Percentiles rank a stretch among this genome's conserved stretches.
These are phyloP conservation scores for Salix viminalis DNA, from an alignment of 345 rosid species.

Conservation along the genomic window DNA sequence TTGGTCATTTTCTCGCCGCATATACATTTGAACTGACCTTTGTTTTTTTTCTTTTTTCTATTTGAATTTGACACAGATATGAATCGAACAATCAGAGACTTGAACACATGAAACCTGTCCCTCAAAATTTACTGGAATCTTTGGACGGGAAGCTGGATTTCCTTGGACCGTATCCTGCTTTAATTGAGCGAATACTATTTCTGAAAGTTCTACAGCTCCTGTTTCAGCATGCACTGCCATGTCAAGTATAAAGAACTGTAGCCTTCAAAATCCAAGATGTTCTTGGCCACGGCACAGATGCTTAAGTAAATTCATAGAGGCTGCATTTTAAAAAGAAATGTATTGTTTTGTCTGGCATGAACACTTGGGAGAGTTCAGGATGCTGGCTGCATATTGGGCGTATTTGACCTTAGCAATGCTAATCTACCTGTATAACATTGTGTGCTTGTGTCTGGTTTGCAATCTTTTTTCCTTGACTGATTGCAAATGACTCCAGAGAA, in stretches of 20 bases:
- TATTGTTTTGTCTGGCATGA: neutral
- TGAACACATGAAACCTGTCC: slow-evolving; percentile 60
- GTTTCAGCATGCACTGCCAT: neutral
- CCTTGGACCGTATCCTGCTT: slow-evolving; percentile 87
- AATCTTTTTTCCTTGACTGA: slow-evolving; percentile 25
- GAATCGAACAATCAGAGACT: slow-evolving; percentile 48
- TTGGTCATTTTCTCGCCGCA: neutral
- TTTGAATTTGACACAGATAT: slow-evolving; percentile 45
- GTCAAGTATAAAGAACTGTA: neutral
- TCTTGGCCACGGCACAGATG: neutral
- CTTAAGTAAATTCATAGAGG: neutral
- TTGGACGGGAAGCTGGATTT: slow-evolving; percentile 60
- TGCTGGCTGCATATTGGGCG: neutral
- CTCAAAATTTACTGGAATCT: slow-evolving; percentile 42
- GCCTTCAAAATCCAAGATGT: neutral
- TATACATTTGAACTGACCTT: neutral
- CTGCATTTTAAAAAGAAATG: too few relatives aligned
- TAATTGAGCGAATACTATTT: neutral
- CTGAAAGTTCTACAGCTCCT: neutral
- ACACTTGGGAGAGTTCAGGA: neutral
- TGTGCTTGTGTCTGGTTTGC: neutral
- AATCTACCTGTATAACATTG: neutral
- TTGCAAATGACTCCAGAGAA: slow-evolving; percentile 41
- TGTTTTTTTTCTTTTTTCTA: neutral
- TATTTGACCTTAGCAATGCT: neutral